Base-by-base conservation (phyloP, 805 yeast species). In the Lachancea meyersii region DNA sequence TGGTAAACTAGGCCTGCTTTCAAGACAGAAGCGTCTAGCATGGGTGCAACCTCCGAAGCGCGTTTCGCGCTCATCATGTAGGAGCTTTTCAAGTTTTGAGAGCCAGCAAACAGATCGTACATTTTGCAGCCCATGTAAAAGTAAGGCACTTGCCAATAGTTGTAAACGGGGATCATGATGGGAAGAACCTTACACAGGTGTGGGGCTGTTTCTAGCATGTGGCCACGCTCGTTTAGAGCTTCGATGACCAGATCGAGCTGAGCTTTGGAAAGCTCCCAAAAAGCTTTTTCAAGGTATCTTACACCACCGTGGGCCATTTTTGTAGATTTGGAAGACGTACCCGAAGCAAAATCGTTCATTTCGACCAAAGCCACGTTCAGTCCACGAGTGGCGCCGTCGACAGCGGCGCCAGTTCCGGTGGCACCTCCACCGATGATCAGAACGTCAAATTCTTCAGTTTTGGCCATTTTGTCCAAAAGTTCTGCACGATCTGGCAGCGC, bases 291-390 rank as follows among this genome's bases (percentile, higher is more conserved):
- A 58, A 89, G 75, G 65, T 89, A 89, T 57, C 97, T 75, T 33
- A 89, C 96, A 63, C 97, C 97, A 52, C 97, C 97, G 61, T 89
- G 97, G 34, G 95, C 96, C 80, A 89, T 85, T 69, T 89, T 89
- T 38, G 97, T 89, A 13, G 95, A 85, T 57, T 88, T 85, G 27
- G 96, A 87, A 7, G 95, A 84, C 13, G 97, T 91, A 32, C 96
- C 96, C 8, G 87, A 74, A 6, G 96, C 95, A 60, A 84, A 89
- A 69, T 89, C 97, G 50, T 78, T 79, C 60, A 82, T 82, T 65
- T 89, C 97, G 46, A 89, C 75, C 45, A 89, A 64, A 40, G 94
- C 85, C 33, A 87, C 96, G 58, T 86, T 85, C 53, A 88, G 76
- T 37, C 97, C 97, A 64, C 97, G 76, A 33, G 94, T 76, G 22